Conservation (phyloP, 345 rosid genomes). For the Schrenkiella parvula region DNA sequence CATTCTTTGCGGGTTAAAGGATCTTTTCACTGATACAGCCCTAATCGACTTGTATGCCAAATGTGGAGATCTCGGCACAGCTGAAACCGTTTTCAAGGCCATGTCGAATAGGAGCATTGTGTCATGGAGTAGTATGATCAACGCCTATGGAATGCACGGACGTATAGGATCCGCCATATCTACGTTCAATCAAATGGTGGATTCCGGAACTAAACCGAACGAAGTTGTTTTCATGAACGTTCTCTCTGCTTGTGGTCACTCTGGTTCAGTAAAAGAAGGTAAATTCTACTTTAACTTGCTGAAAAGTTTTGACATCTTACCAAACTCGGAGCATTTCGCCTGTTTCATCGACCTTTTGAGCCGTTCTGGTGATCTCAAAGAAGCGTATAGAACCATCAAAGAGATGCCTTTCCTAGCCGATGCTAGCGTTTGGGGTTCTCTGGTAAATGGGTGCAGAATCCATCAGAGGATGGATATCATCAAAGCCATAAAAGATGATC, state of each 20-base stretch:
- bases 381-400: conserved; percentile 55
- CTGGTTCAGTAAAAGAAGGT: conserved; percentile 65
- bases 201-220: conserved; percentile 60
- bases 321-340: conserved; percentile 67
- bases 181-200: conserved; percentile 57
- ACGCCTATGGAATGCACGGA: conserved; percentile 77
- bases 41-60: conserved; percentile 68
- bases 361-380: conserved; percentile 67
- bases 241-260: conserved; percentile 79
- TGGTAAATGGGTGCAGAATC: conserved; percentile 76
- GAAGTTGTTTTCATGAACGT: conserved; percentile 79
- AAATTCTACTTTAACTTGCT: conserved; percentile 52
- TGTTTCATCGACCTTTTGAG: conserved; percentile 83
- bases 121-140: conserved; percentile 76
- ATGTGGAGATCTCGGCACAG: conserved; percentile 67
- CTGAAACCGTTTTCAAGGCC: conserved; percentile 41
- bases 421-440: conserved; percentile 65
- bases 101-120: conserved; percentile 57
- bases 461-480: conserved; percentile 68
- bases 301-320: conserved; percentile 51
- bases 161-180: conserved; percentile 46
- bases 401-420: conserved; percentile 62
- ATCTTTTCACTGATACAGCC: conserved; percentile 60
- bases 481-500: conserved; percentile 41
- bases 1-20: conserved; percentile 38